A percentile compares a stretch with the other conserved stretches of the same genome.
Conservation (phyloP, 371 early-diverging fungal species). For the Apophysomyces variabilis region DNA sequence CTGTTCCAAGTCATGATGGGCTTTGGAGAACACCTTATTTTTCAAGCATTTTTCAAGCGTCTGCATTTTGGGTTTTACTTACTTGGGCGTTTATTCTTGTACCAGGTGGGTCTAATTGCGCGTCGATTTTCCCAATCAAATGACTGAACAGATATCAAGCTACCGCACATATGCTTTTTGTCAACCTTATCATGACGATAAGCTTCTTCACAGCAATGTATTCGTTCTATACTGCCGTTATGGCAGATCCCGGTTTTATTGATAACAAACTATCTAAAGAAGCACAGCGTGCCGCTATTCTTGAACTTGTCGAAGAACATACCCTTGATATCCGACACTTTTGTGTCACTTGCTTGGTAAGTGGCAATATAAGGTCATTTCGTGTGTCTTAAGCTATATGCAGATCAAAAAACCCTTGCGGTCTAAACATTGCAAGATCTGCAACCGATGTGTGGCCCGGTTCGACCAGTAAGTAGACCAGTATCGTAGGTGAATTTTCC, state of each 20-base stretch:
- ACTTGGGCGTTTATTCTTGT: conserved; percentile 60
- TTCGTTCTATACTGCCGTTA: conserved; percentile 74
- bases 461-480: conserved; percentile 89
- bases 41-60: conserved; percentile 85
- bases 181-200: conserved; percentile 65
- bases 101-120: conserved; percentile 28
- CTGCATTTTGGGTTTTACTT: conserved; percentile 69
- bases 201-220: conserved; percentile 65
- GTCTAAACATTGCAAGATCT: conserved; percentile 97
- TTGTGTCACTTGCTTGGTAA: conserved; percentile 79
- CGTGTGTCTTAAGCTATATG: not conserved
- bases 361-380: not conserved
- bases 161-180: conserved; percentile 63
- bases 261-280: conserved; percentile 50
- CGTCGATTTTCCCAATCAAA: not conserved
- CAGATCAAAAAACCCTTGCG: conserved; percentile 87
- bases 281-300: conserved; percentile 54
- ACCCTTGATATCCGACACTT: conserved; percentile 78
- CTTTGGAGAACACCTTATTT: conserved; percentile 82
- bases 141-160: conserved; percentile 35
- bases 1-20: conserved; percentile 55
- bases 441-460: conserved; percentile 96
- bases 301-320: conserved; percentile 71
- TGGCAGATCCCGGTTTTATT: conserved; percentile 86
- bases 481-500: conserved; percentile 11